These are phyloP conservation scores for Entomortierella parvispora DNA, from an alignment of 192 early-diverging fungal species.

Conservation along the genomic window DNA sequence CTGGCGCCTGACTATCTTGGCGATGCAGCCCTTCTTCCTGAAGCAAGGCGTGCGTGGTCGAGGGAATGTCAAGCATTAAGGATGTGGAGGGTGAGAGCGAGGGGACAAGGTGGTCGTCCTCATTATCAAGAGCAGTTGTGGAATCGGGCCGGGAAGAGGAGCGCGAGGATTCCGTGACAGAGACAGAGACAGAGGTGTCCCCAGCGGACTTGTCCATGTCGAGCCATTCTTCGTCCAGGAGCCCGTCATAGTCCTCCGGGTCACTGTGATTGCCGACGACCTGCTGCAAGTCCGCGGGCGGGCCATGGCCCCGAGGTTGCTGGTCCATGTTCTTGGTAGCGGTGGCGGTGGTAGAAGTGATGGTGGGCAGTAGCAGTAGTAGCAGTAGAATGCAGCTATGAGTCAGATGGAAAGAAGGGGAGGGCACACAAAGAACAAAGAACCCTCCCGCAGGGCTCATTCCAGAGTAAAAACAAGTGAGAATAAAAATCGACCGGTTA, in stretches of 20 bases:
- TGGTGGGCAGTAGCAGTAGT: too few species aligned
- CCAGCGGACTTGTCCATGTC: conserved; percentile 19
- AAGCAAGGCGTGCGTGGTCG: too few species aligned
- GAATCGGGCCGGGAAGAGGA: too few species aligned
- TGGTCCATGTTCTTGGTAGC: neutral
- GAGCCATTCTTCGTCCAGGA: conserved; percentile 45
- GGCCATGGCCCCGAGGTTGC: neutral
- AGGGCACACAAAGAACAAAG: too few species aligned
- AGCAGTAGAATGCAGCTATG: too few species aligned
- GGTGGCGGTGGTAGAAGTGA: too few species aligned
- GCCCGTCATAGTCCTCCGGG: conserved; percentile 23
- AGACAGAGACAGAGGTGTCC: neutral
- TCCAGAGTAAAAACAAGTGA: too few species aligned
- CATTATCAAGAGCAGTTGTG: neutral
- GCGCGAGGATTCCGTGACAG: too few species aligned
- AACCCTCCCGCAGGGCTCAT: too few species aligned
- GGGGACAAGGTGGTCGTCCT: conserved; percentile 21
- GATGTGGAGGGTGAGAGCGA: neutral
- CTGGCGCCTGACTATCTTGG: neutral
- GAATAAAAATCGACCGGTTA: too few species aligned
- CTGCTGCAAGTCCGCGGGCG: neutral
- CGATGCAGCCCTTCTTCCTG: too few species aligned
- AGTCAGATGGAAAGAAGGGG: too few species aligned
- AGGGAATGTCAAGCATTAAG: neutral
- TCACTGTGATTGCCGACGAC: neutral